Evolutionary conservation across 129 eudicot species (phyloP), one percentile per base, ranked within the genome.

Genomic region (Tanacetum coccineum): DNA sequence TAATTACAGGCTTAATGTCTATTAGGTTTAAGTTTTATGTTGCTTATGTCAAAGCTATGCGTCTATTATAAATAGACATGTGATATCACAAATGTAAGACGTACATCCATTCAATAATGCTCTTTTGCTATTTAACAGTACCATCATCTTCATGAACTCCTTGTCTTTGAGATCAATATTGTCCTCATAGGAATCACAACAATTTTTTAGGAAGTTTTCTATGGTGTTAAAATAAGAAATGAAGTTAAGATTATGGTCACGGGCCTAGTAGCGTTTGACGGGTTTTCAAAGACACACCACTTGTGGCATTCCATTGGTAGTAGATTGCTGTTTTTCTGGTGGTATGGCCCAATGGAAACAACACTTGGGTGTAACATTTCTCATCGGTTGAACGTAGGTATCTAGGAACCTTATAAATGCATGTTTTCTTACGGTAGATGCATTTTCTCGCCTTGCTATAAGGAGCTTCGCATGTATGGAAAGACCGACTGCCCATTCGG

Each of bases 271-370:
- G n/a, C n/a, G n/a, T n/a, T n/a, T n/a, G n/a, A n/a, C n/a, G n/a
- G n/a, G n/a, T n/a, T n/a, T n/a, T n/a, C n/a, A 0, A 89, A 64
- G 19, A 90, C 86, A 25, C 94, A 79, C 94, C 96, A 89, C 61
- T 85, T 89, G 65, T 89, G 90, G 52, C 74, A 87, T 9, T 85
- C 87, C 96, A 89, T 89, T 21, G 70, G 39, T 2, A 76, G 85
- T 4, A 78, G 86, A 4, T 81, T 74, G 70, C 48, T 53, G 76
- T 64, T 80, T 64, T 85, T 87, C 18, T 61, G 82, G 75, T 90
- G 97, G 71, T 87, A 82, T 10, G 91, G 95, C 30, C 95, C 97
- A 14, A 85, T 46, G 21, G 90, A 83, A 56, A 89, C 87, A 11
- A 56, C 65, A 22, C 81, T 91, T 1, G 94, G 96, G 81, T 78